phyloP scores from a whole-genome alignment of 495 filamentous ascomycete genomes.

The Aspergillus egyptiacus region DNA sequence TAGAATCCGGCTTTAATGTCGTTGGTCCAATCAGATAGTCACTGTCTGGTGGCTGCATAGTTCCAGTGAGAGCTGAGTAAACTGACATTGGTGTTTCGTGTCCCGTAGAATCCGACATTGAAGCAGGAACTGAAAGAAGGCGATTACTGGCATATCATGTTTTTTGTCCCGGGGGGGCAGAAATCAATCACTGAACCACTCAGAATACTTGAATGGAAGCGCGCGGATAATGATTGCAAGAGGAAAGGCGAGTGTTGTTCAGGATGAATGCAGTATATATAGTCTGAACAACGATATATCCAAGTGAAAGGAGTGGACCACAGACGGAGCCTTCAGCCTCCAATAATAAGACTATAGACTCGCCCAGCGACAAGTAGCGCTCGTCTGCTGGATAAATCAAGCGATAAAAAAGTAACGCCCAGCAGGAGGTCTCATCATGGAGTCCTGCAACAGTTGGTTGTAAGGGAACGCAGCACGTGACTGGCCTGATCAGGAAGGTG shows the following conservation, averaged over 20 bases:
- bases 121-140: not conserved
- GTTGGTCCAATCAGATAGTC: conserved; percentile 2
- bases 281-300: conserved; percentile 3
- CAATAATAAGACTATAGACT: not conserved
- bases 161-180: too few species aligned
- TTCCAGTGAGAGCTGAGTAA: not conserved
- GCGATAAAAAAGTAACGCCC: not conserved
- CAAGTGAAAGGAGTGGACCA: conserved; percentile 1
- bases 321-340: not conserved
- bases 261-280: not conserved
- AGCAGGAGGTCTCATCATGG: too few species aligned
- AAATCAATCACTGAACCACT: too few species aligned
- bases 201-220: too few species aligned
- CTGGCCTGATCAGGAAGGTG: conserved; percentile 6
- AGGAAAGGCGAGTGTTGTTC: not conserved
- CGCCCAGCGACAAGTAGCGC: not conserved
- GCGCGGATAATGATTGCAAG: not conserved
- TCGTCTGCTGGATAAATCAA: not conserved
- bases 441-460: conserved; percentile 1
- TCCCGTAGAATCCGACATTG: not conserved
- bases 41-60: not conserved
- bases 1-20: not conserved
- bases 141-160: not conserved
- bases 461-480: conserved; percentile 7
- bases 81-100: not conserved